Evolutionary conservation across 2,329 filamentous ascomycete genomes (phyloP).

Genomic region (Amylocarpus encephaloides): DNA sequence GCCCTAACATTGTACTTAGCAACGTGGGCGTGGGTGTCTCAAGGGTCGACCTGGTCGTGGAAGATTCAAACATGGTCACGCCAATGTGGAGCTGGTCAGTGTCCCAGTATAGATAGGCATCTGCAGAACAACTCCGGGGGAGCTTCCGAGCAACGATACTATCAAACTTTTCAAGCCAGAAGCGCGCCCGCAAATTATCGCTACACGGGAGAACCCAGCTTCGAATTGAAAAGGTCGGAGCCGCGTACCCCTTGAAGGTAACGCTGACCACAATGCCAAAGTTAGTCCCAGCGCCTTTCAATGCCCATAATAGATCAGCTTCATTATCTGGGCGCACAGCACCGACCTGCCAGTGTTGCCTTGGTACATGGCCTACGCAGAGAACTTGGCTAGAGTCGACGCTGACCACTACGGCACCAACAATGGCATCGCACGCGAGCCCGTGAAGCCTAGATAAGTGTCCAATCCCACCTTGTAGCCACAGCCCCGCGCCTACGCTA

Average conservation of each 20-base stretch:
- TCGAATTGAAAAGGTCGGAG: conserved; percentile 17
- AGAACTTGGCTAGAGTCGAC: conserved; percentile 42
- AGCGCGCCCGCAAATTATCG: conserved; percentile 28
- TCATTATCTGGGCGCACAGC: conserved; percentile 18
- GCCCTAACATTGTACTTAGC: conserved; percentile 31
- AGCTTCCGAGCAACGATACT: conserved; percentile 35
- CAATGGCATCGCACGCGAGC: conserved; percentile 52
- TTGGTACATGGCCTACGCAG: conserved; percentile 39
- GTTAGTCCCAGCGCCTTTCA: conserved; percentile 23
- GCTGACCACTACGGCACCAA: conserved; percentile 54
- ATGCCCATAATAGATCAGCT: conserved; percentile 20
- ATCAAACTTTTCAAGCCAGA: conserved; percentile 36
- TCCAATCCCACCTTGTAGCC: conserved; percentile 60
- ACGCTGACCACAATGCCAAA: conserved; percentile 23
- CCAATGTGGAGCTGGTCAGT: conserved; percentile 42
- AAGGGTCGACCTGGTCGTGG: conserved; percentile 17
- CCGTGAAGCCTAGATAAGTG: conserved; percentile 36
- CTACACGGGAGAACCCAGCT: conserved; percentile 19
- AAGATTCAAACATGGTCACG: conserved; percentile 42
- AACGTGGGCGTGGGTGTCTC: conserved; percentile 9
- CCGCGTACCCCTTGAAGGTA: conserved; percentile 17
- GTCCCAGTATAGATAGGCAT: conserved; percentile 51
- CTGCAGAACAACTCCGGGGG: conserved; percentile 40
- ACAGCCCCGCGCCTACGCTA: conserved; percentile 56
- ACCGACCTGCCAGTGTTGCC: conserved; percentile 12